Percentiles rank a stretch among this genome's conserved stretches.
phyloP scores from a whole-genome alignment of 2,329 filamentous ascomycete genomes.

The Microcyclospora tardicrescens region DNA sequence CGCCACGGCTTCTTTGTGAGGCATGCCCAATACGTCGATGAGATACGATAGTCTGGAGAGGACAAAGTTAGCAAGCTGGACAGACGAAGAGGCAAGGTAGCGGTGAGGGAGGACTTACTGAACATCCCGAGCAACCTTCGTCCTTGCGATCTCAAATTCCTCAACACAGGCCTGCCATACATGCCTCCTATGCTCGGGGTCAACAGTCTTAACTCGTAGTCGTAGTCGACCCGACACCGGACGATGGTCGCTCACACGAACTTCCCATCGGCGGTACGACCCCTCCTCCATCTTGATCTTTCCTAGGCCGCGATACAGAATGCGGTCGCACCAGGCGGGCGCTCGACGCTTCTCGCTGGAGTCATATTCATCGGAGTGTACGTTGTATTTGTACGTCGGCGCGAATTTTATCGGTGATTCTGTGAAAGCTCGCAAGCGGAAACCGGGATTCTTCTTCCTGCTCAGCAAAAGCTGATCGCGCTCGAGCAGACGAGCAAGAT shows the following conservation, averaged over 20 bases:
- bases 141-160: conserved; percentile 59
- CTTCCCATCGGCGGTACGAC: conserved; percentile 68
- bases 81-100: not conserved
- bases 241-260: conserved; percentile 80
- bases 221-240: conserved; percentile 80
- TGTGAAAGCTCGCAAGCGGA: conserved; percentile 78
- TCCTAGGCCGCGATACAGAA: conserved; percentile 73
- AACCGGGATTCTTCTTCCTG: conserved; percentile 75
- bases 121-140: conserved; percentile 54
- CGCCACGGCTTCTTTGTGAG: conserved; percentile 37
- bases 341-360: conserved; percentile 77
- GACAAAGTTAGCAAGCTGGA: conserved; percentile 1
- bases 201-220: conserved; percentile 72
- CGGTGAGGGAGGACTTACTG: conserved; percentile 48
- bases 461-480: conserved; percentile 87
- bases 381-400: conserved; percentile 97
- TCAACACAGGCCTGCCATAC: conserved; percentile 27
- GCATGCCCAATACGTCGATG: conserved; percentile 47
- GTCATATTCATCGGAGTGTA: conserved; percentile 88
- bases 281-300: conserved; percentile 68
- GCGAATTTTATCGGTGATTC: conserved; percentile 84
- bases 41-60: conserved; percentile 49
- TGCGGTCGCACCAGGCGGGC: conserved; percentile 90
- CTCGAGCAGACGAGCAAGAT: conserved; percentile 75
- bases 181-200: conserved; percentile 46